Percentiles rank a stretch among this genome's conserved stretches.
These are phyloP conservation scores for Tulasnella sp. DNA, from an alignment of 768 basidiomycete genomes.

Conservation along the genomic window DNA sequence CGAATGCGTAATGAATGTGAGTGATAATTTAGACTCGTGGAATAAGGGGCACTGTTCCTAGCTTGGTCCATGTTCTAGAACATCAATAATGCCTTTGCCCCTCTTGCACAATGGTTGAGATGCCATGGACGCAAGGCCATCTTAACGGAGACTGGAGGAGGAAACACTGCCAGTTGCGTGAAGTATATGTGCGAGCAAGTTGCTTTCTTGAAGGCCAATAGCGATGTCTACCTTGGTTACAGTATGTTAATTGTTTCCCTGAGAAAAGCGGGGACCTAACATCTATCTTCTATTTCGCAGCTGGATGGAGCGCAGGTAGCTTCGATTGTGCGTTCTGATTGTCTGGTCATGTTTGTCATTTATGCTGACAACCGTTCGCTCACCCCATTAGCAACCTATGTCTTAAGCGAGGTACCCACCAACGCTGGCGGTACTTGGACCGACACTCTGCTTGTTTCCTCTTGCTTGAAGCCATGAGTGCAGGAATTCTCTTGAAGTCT, in stretches of 20 bases:
- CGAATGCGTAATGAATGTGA: conserved; percentile 30
- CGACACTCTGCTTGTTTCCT: conserved; percentile 8
- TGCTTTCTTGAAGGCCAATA: conserved; percentile 8
- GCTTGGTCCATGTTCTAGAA: no score
- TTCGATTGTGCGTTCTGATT: background rate
- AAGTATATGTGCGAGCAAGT: conserved; percentile 8
- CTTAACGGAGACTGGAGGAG: conserved; percentile 12
- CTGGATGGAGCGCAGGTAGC: conserved; percentile 7
- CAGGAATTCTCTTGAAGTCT: no score
- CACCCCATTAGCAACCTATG: background rate
- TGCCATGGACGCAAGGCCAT: conserved; percentile 10
- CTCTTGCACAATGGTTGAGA: conserved; percentile 3
- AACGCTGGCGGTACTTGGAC: no score
- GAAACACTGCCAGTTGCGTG: conserved; percentile 7
- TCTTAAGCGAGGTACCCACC: conserved; percentile 6
- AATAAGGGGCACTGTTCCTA: no score
- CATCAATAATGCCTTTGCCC: background rate
- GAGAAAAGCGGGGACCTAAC: no score
- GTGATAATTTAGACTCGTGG: background rate
- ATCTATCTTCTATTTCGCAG: no score
- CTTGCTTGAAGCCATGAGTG: no score
- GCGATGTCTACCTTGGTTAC: conserved; percentile 11
- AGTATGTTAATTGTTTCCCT: no score
- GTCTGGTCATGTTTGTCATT: no score
- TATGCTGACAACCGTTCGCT: no score